Evolutionary conservation across 1,284 basidiomycete genomes (phyloP).

Genomic region (Meripilus lineatus): DNA sequence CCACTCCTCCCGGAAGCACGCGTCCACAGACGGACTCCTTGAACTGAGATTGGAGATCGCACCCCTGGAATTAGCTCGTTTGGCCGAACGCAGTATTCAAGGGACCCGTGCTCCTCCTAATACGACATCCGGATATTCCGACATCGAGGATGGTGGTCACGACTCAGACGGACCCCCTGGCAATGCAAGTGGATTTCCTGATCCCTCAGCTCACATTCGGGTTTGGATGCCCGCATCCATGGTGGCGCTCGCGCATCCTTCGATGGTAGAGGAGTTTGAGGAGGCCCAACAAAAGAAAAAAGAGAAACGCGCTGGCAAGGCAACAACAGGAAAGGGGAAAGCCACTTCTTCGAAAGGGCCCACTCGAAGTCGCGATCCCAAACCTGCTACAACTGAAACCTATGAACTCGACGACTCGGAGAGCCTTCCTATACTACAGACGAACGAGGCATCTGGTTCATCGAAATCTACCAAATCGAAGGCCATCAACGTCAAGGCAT

Average conservation of each 20-base stretch:
- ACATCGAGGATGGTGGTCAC: slow-evolving; percentile 26
- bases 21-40: slow-evolving; percentile 60
- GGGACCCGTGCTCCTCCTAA: slow-evolving; percentile 54
- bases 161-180: slow-evolving; percentile 24
- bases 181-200: slow-evolving; percentile 34
- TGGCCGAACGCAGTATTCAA: slow-evolving; percentile 59
- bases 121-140: slow-evolving; percentile 27
- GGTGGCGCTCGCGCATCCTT: slow-evolving; percentile 59
- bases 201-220: slow-evolving; percentile 48
- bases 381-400: too few relatives aligned
- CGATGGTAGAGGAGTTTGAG: slow-evolving; percentile 57
- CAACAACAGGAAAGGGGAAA: background rate
- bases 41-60: slow-evolving; percentile 74
- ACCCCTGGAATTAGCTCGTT: slow-evolving; percentile 56
- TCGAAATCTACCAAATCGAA: too few relatives aligned
- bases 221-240: slow-evolving; percentile 78
- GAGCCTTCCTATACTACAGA: too few relatives aligned
- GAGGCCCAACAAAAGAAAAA: slow-evolving; percentile 49
- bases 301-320: slow-evolving; percentile 31
- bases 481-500: too few relatives aligned
- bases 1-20: slow-evolving; percentile 44
- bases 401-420: too few relatives aligned
- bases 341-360: too few relatives aligned
- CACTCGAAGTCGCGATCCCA: too few relatives aligned
- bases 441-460: too few relatives aligned